These are phyloP conservation scores for Starmerella apis DNA, from an alignment of 805 yeast species.

Conservation along the genomic window DNA sequence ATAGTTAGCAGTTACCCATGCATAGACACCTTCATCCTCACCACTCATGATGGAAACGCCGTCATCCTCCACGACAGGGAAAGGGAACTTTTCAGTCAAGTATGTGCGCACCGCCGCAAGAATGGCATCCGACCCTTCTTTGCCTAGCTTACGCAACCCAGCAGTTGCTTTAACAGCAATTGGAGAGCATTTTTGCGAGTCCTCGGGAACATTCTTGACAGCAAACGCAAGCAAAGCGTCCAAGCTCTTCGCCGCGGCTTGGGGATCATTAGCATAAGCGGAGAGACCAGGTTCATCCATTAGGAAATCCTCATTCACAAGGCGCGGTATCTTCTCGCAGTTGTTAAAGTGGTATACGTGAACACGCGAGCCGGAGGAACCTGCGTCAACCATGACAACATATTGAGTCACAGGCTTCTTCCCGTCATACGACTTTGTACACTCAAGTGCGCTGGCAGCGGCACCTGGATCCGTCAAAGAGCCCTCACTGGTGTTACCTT, in stretches of 20 bases:
- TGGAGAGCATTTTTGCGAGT: constrained; percentile 71
- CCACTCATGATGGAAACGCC: constrained; percentile 94
- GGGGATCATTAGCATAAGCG: constrained; percentile 57
- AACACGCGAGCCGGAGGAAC: constrained; percentile 92
- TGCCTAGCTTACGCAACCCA: constrained; percentile 80
- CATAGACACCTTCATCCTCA: constrained; percentile 93
- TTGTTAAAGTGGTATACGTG: constrained; percentile 88
- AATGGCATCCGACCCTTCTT: constrained; percentile 58
- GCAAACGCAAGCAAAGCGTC: constrained; percentile 76
- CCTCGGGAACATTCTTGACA: constrained; percentile 61
- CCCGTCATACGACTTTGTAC: constrained; percentile 34
- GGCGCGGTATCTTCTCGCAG: constrained; percentile 72
- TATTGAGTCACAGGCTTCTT: constrained; percentile 43
- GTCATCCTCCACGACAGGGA: constrained; percentile 77
- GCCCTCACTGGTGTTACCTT: background rate
- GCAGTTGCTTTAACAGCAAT: constrained; percentile 97
- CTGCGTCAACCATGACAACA: constrained; percentile 95
- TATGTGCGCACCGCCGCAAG: constrained; percentile 66
- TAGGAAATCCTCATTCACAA: constrained; percentile 69
- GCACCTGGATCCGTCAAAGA: background rate
- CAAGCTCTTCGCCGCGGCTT: constrained; percentile 80
- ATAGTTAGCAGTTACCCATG: constrained; percentile 96
- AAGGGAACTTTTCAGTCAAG: constrained; percentile 73
- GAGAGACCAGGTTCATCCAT: constrained; percentile 92
- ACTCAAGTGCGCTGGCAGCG: constrained; percentile 17